These are phyloP conservation scores for Tylopilus plumbeoviolaceoides DNA, from an alignment of 768 basidiomycete genomes.

Conservation along the genomic window DNA sequence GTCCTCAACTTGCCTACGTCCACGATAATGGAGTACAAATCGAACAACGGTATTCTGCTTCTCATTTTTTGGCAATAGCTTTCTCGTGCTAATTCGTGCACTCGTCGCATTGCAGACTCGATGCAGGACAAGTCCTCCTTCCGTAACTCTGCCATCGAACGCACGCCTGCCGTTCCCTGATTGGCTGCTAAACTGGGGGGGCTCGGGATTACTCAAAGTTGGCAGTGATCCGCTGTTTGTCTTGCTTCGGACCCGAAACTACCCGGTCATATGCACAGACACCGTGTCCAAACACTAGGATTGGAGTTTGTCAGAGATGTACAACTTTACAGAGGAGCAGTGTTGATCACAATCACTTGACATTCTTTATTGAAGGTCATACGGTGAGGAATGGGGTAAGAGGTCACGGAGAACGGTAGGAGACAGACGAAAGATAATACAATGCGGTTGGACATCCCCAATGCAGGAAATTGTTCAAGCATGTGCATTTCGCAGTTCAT, in stretches of 20 bases:
- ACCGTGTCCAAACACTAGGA: not conserved
- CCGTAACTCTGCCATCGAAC: constrained; percentile 58
- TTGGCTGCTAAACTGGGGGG: not conserved
- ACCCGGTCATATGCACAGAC: constrained; percentile 2
- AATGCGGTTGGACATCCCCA: not conserved
- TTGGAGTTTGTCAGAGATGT: constrained; percentile 9
- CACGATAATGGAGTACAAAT: constrained; percentile 93
- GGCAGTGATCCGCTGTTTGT: not conserved
- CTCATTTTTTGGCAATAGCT: not conserved
- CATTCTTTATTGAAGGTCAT: not conserved
- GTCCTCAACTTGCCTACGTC: constrained; percentile 71
- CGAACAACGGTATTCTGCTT: constrained; percentile 66
- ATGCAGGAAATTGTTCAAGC: constrained; percentile 3
- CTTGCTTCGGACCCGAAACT: constrained; percentile 1
- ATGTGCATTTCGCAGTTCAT: constrained; percentile 28
- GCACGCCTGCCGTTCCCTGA: constrained; percentile 31
- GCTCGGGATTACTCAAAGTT: not conserved
- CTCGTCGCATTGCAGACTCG: constrained; percentile 50
- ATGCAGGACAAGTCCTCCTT: constrained; percentile 89
- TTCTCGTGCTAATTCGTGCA: not conserved
- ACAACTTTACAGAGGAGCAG: constrained; percentile 7
- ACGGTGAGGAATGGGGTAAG: not conserved
- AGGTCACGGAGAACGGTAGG: not conserved
- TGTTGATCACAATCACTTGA: constrained; percentile 1
- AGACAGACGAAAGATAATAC: constrained; percentile 8